These are phyloP conservation scores for Boletus fagicola DNA, from an alignment of 768 basidiomycete genomes.

Conservation along the genomic window DNA sequence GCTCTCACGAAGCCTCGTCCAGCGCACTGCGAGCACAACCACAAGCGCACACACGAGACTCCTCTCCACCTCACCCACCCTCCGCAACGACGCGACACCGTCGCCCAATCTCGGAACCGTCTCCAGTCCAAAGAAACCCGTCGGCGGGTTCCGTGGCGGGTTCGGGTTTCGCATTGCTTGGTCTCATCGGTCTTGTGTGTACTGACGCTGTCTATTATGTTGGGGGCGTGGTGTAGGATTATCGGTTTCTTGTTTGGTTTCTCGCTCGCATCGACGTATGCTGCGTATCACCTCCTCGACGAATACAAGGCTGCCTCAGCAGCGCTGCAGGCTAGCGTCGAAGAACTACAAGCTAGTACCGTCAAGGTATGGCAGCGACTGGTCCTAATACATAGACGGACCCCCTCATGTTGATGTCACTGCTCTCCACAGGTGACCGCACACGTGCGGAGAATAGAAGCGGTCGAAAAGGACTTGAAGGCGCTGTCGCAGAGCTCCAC, in stretches of 20 bases:
- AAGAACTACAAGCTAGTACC: constrained; percentile 81
- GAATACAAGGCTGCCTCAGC: constrained; percentile 89
- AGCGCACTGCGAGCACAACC: constrained; percentile 4
- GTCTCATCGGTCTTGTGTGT: constrained; percentile 1
- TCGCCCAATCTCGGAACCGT: constrained; percentile 53
- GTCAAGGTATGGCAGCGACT: constrained; percentile 53
- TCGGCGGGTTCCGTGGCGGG: constrained; percentile 74
- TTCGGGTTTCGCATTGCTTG: constrained; percentile 27
- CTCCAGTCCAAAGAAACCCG: constrained; percentile 64
- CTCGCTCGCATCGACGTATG: constrained; percentile 82
- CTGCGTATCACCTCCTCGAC: constrained; percentile 84
- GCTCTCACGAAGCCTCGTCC: constrained; percentile 15
- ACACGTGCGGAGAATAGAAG: constrained; percentile 80
- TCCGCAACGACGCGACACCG: constrained; percentile 42
- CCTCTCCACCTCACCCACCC: constrained; percentile 43
- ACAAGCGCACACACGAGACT: constrained; percentile 29
- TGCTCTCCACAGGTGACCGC: constrained; percentile 58
- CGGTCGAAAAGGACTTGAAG: constrained; percentile 87
- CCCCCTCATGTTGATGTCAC: neutral
- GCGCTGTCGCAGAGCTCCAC: constrained; percentile 63
- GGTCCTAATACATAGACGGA: neutral
- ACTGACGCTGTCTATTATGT: neutral
- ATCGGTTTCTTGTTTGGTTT: constrained; percentile 88
- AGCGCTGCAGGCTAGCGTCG: constrained; percentile 83
- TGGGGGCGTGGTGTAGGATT: constrained; percentile 44